phyloP scores from a whole-genome alignment of 345 rosid species.

The Lenwebbia sp. region DNA sequence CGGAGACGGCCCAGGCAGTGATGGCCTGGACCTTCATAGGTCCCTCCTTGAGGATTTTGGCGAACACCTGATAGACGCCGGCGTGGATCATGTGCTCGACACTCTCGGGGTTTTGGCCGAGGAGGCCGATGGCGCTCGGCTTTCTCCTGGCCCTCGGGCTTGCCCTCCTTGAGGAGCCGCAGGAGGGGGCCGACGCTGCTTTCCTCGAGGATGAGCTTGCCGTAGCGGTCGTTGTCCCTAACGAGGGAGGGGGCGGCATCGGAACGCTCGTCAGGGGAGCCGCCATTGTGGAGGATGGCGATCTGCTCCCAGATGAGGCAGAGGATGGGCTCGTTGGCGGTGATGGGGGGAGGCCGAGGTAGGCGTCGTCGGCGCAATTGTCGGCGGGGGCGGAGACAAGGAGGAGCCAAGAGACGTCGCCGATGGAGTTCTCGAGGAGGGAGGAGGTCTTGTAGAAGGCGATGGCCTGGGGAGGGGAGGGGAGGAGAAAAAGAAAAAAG shows the following conservation, averaged over 20 bases:
- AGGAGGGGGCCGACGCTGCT: conserved; percentile 77
- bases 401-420: conserved; percentile 76
- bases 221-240: conserved; percentile 70
- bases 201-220: conserved; percentile 80
- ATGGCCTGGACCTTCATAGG: conserved; percentile 86
- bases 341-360: conserved; percentile 92
- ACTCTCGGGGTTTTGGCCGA: conserved; percentile 75
- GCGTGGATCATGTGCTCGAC: conserved; percentile 56
- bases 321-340: conserved; percentile 86
- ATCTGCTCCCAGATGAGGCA: too few relatives aligned
- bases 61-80: conserved; percentile 63
- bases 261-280: conserved; percentile 49
- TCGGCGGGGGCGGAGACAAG: conserved; percentile 74
- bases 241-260: conserved; percentile 85
- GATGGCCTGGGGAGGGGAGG: conserved; percentile 36
- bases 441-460: conserved; percentile 70
- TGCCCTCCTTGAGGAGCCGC: conserved; percentile 74
- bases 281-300: conserved; percentile 68
- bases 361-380: conserved; percentile 52
- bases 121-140: too few relatives aligned
- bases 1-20: conserved; percentile 91
- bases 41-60: conserved; percentile 80
- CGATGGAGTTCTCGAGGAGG: conserved; percentile 79
- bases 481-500: too few relatives aligned
- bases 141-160: conserved; percentile 64